Evolutionary conservation across 108 stramenopile species (phyloP).

Genomic region (Pseudonitzschia delicatissima): DNA sequence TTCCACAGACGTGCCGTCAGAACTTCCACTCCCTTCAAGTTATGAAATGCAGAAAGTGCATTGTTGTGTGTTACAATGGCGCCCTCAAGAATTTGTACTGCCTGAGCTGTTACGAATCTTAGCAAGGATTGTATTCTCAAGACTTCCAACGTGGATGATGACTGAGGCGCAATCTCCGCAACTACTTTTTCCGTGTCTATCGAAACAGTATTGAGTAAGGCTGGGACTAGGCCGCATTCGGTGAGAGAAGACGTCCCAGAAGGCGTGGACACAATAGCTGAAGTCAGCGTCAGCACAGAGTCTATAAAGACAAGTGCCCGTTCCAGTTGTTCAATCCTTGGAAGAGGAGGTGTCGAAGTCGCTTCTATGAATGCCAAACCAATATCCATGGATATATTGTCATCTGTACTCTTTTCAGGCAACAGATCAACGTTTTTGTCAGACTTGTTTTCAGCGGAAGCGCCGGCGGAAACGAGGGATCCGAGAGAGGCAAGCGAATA

Average conservation of each 20-base stretch:
- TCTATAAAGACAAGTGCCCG: constrained; percentile 81
- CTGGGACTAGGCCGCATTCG: constrained; percentile 90
- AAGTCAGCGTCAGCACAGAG: constrained; percentile 77
- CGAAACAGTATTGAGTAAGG: constrained; percentile 76
- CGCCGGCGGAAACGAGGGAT: constrained; percentile 33
- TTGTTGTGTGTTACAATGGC: constrained; percentile 82
- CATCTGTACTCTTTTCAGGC: constrained; percentile 18
- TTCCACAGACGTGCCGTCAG: constrained; percentile 58
- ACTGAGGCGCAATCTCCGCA: constrained; percentile 13
- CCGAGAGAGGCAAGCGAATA: constrained; percentile 77
- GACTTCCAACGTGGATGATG: constrained; percentile 11
- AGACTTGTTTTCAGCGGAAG: not conserved
- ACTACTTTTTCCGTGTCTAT: constrained; percentile 42
- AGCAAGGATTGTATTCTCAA: constrained; percentile 34
- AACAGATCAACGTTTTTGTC: not conserved
- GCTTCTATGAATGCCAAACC: constrained; percentile 88
- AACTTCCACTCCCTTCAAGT: constrained; percentile 77
- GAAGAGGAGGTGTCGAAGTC: constrained; percentile 48
- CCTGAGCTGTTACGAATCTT: constrained; percentile 78
- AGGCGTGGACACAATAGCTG: constrained; percentile 79
- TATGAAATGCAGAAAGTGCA: constrained; percentile 85
- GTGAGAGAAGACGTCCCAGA: constrained; percentile 84
- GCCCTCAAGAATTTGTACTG: constrained; percentile 89
- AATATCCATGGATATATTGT: constrained; percentile 36
- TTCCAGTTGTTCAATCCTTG: constrained; percentile 47